These are phyloP conservation scores for Hanseniaspora taiwanica DNA, from an alignment of 805 yeast species.

Conservation along the genomic window DNA sequence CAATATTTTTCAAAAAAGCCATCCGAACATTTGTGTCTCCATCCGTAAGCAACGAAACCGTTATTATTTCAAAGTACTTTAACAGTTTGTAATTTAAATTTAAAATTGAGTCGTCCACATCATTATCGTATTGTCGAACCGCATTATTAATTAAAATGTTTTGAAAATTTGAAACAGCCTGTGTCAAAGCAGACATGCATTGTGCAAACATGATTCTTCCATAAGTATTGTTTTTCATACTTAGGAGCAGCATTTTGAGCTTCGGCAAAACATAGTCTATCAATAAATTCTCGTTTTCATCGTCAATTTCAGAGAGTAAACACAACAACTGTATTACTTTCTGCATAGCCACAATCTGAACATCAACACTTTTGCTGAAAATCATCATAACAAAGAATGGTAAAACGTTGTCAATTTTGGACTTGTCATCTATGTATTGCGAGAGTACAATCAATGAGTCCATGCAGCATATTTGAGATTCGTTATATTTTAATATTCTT, in stretches of 20 bases:
- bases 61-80: constrained; percentile 46
- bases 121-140: constrained; percentile 8
- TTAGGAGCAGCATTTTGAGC: constrained; percentile 31
- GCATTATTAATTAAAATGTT: constrained; percentile 29
- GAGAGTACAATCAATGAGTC: constrained; percentile 66
- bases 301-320: constrained; percentile 51
- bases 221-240: constrained; percentile 27
- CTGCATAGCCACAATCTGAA: constrained; percentile 52
- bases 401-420: constrained; percentile 70
- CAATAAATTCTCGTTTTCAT: constrained; percentile 64
- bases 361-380: constrained; percentile 33
- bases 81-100: constrained; percentile 14
- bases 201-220: constrained; percentile 59
- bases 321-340: constrained; percentile 54
- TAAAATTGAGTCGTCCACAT: constrained; percentile 12
- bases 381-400: constrained; percentile 48
- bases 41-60: constrained; percentile 59
- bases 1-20: constrained; percentile 54
- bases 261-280: constrained; percentile 76
- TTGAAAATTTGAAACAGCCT: constrained; percentile 47
- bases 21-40: constrained; percentile 50
- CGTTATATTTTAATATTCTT: constrained; percentile 12
- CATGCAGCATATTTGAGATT: constrained; percentile 37
- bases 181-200: constrained; percentile 61
- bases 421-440: constrained; percentile 67